These are phyloP conservation scores for Xylariales sp. DNA, from an alignment of 2,329 filamentous ascomycete genomes.

Conservation along the genomic window DNA sequence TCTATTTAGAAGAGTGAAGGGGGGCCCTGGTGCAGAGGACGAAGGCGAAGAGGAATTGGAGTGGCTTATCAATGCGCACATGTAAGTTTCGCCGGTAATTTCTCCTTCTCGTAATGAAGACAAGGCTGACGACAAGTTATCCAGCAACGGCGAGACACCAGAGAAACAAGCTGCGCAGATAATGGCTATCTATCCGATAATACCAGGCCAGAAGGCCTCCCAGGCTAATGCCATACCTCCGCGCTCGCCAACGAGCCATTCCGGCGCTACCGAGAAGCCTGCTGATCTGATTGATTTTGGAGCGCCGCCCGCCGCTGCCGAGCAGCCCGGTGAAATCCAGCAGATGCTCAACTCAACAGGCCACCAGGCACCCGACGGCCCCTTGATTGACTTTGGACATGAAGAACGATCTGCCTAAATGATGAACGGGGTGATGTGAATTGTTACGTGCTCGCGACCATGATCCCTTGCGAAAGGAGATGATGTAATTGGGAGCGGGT, in stretches of 20 bases:
- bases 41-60: slow-evolving; percentile 87
- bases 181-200: slow-evolving; percentile 76
- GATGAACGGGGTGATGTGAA: too few relatives aligned
- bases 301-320: slow-evolving; percentile 5
- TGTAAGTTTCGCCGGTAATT: slow-evolving; percentile 49
- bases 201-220: slow-evolving; percentile 66
- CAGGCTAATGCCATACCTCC: slow-evolving; percentile 54
- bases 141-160: slow-evolving; percentile 55
- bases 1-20: slow-evolving; percentile 73
- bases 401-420: slow-evolving; percentile 44
- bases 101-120: slow-evolving; percentile 7
- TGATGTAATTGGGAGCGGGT: too few relatives aligned
- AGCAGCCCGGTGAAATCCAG: slow-evolving; percentile 30
- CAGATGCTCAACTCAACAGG: slow-evolving; percentile 43
- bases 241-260: slow-evolving; percentile 20
- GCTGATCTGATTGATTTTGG: slow-evolving; percentile 56
- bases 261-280: slow-evolving; percentile 13
- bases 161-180: slow-evolving; percentile 77
- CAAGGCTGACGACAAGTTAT: slow-evolving; percentile 9
- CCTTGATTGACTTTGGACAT: slow-evolving; percentile 56
- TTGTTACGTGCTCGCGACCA: too few relatives aligned
- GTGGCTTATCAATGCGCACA: slow-evolving; percentile 85
- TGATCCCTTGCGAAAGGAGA: too few relatives aligned
- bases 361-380: slow-evolving; percentile 37
- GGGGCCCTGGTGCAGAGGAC: slow-evolving; percentile 65